Percentiles rank a stretch among this genome's conserved stretches.
Conservation (phyloP, 2,329 filamentous ascomycete species). For the Gaeumannomyces tritici region DNA sequence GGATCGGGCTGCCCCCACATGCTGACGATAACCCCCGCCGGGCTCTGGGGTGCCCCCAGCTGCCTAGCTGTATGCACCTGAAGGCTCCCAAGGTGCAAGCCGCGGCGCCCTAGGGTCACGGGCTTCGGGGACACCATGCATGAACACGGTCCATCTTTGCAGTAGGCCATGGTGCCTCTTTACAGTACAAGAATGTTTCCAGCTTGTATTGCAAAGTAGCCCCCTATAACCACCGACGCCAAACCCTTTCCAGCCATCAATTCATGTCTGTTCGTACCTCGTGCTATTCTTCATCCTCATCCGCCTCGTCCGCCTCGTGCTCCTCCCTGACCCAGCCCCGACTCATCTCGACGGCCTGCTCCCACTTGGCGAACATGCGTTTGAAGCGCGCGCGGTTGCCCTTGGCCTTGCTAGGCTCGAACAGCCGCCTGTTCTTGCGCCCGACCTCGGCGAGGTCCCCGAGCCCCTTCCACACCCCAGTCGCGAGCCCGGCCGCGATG, state of each 20-base stretch:
- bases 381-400: conserved; percentile 25
- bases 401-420: conserved; percentile 51
- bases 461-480: conserved; percentile 68
- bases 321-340: conserved; percentile 37
- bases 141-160: too few species aligned
- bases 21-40: background rate
- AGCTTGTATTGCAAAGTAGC: background rate
- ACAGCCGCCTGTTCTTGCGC: conserved; percentile 57
- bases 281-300: background rate
- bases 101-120: background rate
- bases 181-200: too few species aligned
- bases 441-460: conserved; percentile 67
- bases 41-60: background rate
- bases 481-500: conserved; percentile 79
- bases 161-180: too few species aligned
- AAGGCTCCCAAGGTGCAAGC: background rate
- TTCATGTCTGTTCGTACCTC: background rate
- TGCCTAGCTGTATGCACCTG: too few species aligned
- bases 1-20: too few species aligned
- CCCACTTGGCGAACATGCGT: conserved; percentile 42
- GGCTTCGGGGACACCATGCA: background rate
- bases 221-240: too few species aligned
- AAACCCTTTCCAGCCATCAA: background rate
- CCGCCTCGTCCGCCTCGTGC: conserved; percentile 6
- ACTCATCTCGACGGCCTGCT: conserved; percentile 50